These are phyloP conservation scores for Alternaria ethzedia DNA, from an alignment of 2,329 filamentous ascomycete species.

Conservation along the genomic window DNA sequence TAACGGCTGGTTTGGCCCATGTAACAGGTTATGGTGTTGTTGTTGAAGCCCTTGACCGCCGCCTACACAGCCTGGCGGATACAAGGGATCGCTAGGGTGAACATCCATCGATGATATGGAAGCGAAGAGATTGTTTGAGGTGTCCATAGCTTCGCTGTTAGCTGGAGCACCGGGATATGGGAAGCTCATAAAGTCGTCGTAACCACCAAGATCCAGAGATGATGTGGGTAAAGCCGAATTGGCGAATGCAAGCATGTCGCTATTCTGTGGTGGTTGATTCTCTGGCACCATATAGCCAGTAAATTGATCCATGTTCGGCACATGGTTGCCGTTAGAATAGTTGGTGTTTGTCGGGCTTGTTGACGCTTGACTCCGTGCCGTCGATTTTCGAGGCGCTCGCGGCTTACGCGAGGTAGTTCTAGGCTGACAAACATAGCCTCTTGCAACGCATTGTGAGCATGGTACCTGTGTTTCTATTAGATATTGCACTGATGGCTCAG, in stretches of 20 bases:
- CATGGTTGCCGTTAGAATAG: not conserved
- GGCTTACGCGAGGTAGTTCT: conserved; percentile 5
- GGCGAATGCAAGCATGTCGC: not conserved
- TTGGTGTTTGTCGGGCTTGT: not conserved
- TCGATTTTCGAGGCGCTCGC: conserved; percentile 4
- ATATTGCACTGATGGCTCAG: not conserved
- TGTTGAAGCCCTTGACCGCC: not conserved
- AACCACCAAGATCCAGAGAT: not conserved
- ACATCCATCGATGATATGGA: not conserved
- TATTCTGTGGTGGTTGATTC: not conserved
- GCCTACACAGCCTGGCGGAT: not conserved
- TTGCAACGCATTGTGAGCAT: conserved; percentile 11
- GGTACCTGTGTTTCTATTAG: conserved; percentile 7
- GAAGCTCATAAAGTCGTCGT: conserved; percentile 9
- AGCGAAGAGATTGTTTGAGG: not conserved
- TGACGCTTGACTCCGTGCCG: not conserved
- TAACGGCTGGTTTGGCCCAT: not conserved
- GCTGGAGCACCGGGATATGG: not conserved
- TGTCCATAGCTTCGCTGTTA: not conserved
- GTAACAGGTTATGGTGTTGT: not conserved
- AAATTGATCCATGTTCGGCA: conserved; percentile 4
- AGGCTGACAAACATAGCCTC: conserved; percentile 7
- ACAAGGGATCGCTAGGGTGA: not conserved
- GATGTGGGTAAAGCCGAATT: not conserved
- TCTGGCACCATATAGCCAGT: not conserved